Percentiles rank a stretch among this genome's conserved stretches.
These are phyloP conservation scores for Crucibulum parvulum DNA, from an alignment of 1,284 basidiomycete species.

Conservation along the genomic window DNA sequence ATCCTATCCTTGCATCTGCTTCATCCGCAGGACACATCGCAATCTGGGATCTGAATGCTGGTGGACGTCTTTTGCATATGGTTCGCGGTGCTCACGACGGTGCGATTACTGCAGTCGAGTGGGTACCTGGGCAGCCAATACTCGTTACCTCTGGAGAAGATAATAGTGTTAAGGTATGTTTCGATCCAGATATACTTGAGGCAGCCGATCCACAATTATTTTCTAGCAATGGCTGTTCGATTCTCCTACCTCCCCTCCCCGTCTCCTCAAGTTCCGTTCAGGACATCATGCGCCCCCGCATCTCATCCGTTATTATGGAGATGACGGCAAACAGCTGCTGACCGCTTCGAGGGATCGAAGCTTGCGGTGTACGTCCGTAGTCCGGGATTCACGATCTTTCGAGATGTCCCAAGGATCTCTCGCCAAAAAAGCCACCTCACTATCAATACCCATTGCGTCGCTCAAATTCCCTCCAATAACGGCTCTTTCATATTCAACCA, in stretches of 20 bases:
- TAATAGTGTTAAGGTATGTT: slow-evolving; percentile 87
- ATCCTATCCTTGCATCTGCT: slow-evolving; percentile 85
- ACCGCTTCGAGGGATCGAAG: slow-evolving; percentile 90
- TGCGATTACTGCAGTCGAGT: slow-evolving; percentile 81
- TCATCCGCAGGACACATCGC: slow-evolving; percentile 90
- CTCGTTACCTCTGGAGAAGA: slow-evolving; percentile 89
- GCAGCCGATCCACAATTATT: slow-evolving; percentile 2
- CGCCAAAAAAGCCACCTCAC: slow-evolving; percentile 82
- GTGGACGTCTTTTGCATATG: slow-evolving; percentile 84
- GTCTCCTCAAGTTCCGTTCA: slow-evolving; percentile 90
- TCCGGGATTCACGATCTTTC: slow-evolving; percentile 91
- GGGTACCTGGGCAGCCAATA: slow-evolving; percentile 91
- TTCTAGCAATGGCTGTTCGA: slow-evolving; percentile 97
- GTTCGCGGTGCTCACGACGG: slow-evolving; percentile 89
- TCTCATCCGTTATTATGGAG: slow-evolving; percentile 93
- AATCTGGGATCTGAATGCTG: slow-evolving; percentile 88
- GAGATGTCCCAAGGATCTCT: slow-evolving; percentile 95
- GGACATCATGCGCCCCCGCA: slow-evolving; percentile 94
- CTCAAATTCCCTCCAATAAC: slow-evolving; percentile 86
- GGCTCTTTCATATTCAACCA: slow-evolving; percentile 80
- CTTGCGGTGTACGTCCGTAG: slow-evolving; percentile 90
- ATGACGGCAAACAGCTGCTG: slow-evolving; percentile 94
- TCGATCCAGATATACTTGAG: not conserved
- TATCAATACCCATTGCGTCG: slow-evolving; percentile 81
- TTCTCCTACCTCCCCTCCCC: slow-evolving; percentile 84